phyloP scores from a whole-genome alignment of 2,329 filamentous ascomycete genomes.

The Penicillium occitanis region DNA sequence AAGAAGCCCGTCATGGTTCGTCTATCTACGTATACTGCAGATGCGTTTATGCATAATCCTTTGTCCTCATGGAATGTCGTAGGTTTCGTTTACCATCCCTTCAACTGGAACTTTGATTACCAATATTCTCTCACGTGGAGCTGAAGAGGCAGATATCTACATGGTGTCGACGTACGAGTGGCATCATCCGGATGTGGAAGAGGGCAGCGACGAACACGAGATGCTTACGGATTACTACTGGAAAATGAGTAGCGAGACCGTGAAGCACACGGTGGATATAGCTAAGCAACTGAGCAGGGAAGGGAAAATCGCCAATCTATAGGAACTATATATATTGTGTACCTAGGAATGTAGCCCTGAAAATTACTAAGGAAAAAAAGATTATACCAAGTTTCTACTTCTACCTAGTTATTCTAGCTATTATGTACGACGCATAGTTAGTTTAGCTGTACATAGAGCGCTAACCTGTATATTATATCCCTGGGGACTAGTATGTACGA shows the following conservation, averaged over 20 bases:
- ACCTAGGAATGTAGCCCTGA: background rate
- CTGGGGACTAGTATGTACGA: too few species aligned
- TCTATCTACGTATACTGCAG: background rate
- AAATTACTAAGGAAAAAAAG: too few species aligned
- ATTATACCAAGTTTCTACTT: too few species aligned
- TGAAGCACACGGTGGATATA: constrained; percentile 7
- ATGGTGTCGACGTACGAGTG: constrained; percentile 14
- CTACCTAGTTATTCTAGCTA: too few species aligned
- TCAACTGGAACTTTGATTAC: constrained; percentile 7
- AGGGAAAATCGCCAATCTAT: constrained; percentile 48
- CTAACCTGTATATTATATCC: too few species aligned
- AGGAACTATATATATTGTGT: background rate
- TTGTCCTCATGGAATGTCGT: background rate
- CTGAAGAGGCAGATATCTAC: constrained; percentile 4
- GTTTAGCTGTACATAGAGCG: too few species aligned
- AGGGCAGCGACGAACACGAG: constrained; percentile 3
- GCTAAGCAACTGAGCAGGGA: constrained; percentile 3
- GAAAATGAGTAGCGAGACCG: constrained; percentile 5
- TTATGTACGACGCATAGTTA: too few species aligned
- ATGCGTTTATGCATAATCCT: background rate
- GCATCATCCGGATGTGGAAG: constrained; percentile 12
- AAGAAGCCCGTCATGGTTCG: constrained; percentile 11
- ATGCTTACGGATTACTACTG: constrained; percentile 5
- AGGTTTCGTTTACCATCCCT: background rate
- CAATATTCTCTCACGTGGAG: constrained; percentile 10